Evolutionary conservation across 176 grass and related monocot species (phyloP), one percentile per base, ranked within the genome.

Genomic region (Calamus simplicifolius): DNA sequence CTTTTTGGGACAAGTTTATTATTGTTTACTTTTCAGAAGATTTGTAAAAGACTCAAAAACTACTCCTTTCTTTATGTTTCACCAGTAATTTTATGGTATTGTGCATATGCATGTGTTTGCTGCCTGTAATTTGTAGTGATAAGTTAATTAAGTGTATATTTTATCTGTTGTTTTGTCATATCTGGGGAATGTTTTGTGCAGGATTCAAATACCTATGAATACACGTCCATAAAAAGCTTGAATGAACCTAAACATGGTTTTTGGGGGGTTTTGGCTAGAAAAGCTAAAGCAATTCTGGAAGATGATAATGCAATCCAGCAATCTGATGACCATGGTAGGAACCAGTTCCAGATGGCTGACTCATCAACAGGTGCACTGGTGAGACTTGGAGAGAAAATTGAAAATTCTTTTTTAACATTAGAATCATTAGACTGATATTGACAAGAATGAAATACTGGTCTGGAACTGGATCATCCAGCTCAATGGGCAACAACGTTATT

Each of bases 241-340:
- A 29, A 64, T 48, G 61, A 8, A 26, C 25, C 25, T 18, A 21
- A 49, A 48, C 43, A 60, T 50, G 48, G 68, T 50, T 71, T 71
- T 29, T 71, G 68, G 68, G 68, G 50, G 6, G 38, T 59, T 51
- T 59, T 71, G 43, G 68, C 68, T 18, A 59, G 50, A 23, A 71
- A 71, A 60, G 48, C 68, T 18, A 60, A 71, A 71, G 35, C 56
- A 27, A 71, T 71, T 60, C 38, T 60, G 21, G 68, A 71, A 60
- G 68, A 71, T 8, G 56, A 51, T n/a, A 48, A 19, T 27, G 27
- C 27, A 19, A 2, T 26, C n/a, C 50, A 35, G 25, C 49, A 67
- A 19, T 31, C 31, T 67, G 64, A 67, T 28, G 25, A 18, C 21
- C 4, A 4, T 38, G 48, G 38, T 18, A 51, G 16, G 15, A 53